Conservation (phyloP, 2,329 filamentous ascomycete genomes). For the Cladosporium sphaerospermum region DNA sequence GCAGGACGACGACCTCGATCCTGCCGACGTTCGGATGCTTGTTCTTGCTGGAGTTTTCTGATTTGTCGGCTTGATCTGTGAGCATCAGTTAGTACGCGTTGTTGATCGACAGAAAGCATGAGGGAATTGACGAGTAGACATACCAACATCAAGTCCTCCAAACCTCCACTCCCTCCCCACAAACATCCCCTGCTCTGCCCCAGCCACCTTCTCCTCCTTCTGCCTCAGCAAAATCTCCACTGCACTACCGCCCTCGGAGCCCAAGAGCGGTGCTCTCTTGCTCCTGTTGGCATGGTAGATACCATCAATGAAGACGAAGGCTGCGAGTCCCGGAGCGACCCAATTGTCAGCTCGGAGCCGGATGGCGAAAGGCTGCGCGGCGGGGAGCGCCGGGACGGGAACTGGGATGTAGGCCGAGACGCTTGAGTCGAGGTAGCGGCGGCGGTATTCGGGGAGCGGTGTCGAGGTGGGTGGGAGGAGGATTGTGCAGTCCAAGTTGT, state of each 20-base stretch:
- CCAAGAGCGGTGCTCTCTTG: constrained; percentile 26
- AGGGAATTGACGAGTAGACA: constrained; percentile 11
- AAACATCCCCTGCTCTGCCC: constrained; percentile 40
- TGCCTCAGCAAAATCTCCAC: constrained; percentile 43
- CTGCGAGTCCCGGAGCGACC: constrained; percentile 48
- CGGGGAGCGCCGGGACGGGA: constrained; percentile 29
- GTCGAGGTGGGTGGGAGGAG: constrained; percentile 41
- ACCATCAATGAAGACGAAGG: constrained; percentile 53
- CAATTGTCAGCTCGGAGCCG: constrained; percentile 45
- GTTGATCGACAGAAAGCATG: too few relatives aligned
- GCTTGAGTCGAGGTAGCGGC: constrained; percentile 45
- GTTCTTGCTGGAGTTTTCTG: constrained; percentile 28
- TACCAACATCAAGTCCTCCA: constrained; percentile 44
- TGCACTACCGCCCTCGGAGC: background rate
- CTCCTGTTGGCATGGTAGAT: constrained; percentile 54
- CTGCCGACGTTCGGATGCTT: constrained; percentile 38
- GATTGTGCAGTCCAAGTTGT: constrained; percentile 47
- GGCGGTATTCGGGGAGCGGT: constrained; percentile 45
- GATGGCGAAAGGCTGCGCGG: constrained; percentile 37
- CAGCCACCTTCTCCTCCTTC: constrained; percentile 44
- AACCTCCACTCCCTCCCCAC: constrained; percentile 50
- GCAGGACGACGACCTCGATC: constrained; percentile 44
- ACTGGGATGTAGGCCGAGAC: constrained; percentile 49
- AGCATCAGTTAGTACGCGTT: background rate
- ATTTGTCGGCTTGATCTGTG: constrained; percentile 34